Evolutionary conservation across 2,329 filamentous ascomycete species (phyloP), one percentile per base, ranked within the genome.

Genomic region (Aspergillus sp.): DNA sequence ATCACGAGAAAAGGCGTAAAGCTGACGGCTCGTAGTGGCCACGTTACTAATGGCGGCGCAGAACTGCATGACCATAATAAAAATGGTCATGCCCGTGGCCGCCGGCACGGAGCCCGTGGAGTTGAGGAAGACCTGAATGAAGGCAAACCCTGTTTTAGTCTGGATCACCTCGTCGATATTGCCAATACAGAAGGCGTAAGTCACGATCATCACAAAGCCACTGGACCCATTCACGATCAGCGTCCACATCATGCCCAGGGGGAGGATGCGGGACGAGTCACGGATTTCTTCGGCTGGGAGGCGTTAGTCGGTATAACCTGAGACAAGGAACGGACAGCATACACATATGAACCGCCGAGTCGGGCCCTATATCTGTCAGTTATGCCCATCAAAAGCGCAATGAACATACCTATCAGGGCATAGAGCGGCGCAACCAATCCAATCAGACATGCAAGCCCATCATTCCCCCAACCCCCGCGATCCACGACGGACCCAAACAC

Each of bases 1-100:
- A 38, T 66, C 63, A 26, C 63, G 53, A 3, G 63, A 61, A 33
- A 66, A 66, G 57, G n/a, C 61, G 41, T 42, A 64, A 55, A 28
- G 57, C 49, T 41, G 40, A 8, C 40, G 37, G 13, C 54, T 58
- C 5, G 59, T 51, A 1, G 61, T 59, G 2, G 61, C 60, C 2
- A 61, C 46, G 29, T 52, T 48, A 16, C 47, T 52, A 28, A 62
- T 48, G 11, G 27, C 27, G 12, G 27, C 27, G 5, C 27, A 29
- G 27, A 29, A 29, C 15, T 29, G 27, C 27, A 29, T 29, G 11
- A n/a, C 11, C 27, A 29, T 29, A 17, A 29, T 29, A 6, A 29
- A 12, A 12, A 29, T 15, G 4, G 27, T 29, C 27, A 29, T 29
- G 11, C 27, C 27, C 10, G 19, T 22, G 16, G 27, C 7, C 12